Base-by-base conservation (phyloP, 176 grass and related monocot species). In the Oryza nivara region DNA sequence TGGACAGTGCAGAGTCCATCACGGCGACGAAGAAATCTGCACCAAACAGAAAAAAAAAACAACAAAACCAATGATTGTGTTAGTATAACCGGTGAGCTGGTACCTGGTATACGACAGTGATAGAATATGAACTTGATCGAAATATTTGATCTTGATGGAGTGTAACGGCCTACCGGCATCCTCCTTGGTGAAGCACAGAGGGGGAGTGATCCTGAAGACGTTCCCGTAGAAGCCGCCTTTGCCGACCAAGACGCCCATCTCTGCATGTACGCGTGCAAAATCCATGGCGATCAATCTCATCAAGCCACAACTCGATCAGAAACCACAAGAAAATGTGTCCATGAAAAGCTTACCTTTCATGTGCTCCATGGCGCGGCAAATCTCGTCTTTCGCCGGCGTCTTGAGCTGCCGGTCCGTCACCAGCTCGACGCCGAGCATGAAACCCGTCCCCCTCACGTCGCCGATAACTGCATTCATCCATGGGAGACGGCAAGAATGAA, bases 181-280 rank as follows among this genome's bases (percentile, higher is more conserved):
- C 77, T 99, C 89, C 78, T 92, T 96, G 76, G 88, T 94, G 91
- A 99, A 96, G 79, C 96, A 99, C 0, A 99, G 84, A 20, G 96
- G 91, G 40, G 96, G 96, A 51, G 96, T 96, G 72, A 99, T 91
- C 92, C 96, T 92, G 89, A 96, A 99, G 23, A 99, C 96, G 89
- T 99, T 99, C 9, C 93, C 96, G 60, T 96, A 88, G n/a, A 96
- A 94, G 0, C 96, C 96, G 22, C 96, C 96, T 84, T 99, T 99
- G 14, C 96, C 96, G 10, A 99, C 91, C 86, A 99, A 60, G 20
- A 99, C 96, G 54, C 93, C 96, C 91, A 96, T 92, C 1, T 99
- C 96, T 99, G 86, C 75, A 63, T 7, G 15, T 5, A 9, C 56
- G 56, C 19, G 58, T 22, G 58, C 58, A 28, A 28, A 28, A 40